These are phyloP conservation scores for Leccinum rimulosum DNA, from an alignment of 768 basidiomycete genomes.

Conservation along the genomic window DNA sequence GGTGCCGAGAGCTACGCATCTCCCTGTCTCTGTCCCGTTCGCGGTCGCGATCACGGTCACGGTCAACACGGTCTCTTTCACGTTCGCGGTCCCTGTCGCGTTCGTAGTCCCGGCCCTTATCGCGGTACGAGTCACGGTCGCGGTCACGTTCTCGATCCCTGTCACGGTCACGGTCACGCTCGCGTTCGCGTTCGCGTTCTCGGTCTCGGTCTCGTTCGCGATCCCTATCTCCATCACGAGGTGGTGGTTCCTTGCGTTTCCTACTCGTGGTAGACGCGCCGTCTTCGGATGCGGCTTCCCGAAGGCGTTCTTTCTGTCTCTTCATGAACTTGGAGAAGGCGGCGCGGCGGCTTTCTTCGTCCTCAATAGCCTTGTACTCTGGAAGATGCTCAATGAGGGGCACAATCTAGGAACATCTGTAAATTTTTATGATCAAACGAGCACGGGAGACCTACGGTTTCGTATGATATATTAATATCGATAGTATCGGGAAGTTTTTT, in stretches of 20 bases:
- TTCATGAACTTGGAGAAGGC: conserved; percentile 89
- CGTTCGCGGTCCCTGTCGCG: conserved; percentile 41
- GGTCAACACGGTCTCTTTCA: conserved; percentile 40
- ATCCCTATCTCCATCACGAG: conserved; percentile 46
- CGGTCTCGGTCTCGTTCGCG: conserved; percentile 41
- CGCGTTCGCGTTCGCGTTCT: conserved; percentile 25
- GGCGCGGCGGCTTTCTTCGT: conserved; percentile 76
- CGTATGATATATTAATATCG: conserved; percentile 72
- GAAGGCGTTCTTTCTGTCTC: conserved; percentile 87
- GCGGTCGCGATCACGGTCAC: conserved; percentile 42
- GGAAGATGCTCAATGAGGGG: conserved; percentile 77
- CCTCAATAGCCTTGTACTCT: conserved; percentile 85
- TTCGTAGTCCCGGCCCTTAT: conserved; percentile 36
- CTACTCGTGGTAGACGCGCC: conserved; percentile 77
- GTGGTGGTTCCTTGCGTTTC: conserved; percentile 70
- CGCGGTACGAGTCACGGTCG: conserved; percentile 28
- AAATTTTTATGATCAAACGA: background rate
- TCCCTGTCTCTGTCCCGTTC: conserved; percentile 45
- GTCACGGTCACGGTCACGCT: conserved; percentile 30
- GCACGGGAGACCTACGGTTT: conserved; percentile 55
- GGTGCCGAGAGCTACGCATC: conserved; percentile 31
- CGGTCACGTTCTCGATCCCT: conserved; percentile 21
- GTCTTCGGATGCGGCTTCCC: conserved; percentile 77
- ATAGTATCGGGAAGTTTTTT: conserved; percentile 85
- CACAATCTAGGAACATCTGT: conserved; percentile 46